A percentile compares a stretch with the other conserved stretches of the same genome.
Evolutionary conservation across 495 filamentous ascomycete species (phyloP).

Genomic region (Tetracladium setigerum): DNA sequence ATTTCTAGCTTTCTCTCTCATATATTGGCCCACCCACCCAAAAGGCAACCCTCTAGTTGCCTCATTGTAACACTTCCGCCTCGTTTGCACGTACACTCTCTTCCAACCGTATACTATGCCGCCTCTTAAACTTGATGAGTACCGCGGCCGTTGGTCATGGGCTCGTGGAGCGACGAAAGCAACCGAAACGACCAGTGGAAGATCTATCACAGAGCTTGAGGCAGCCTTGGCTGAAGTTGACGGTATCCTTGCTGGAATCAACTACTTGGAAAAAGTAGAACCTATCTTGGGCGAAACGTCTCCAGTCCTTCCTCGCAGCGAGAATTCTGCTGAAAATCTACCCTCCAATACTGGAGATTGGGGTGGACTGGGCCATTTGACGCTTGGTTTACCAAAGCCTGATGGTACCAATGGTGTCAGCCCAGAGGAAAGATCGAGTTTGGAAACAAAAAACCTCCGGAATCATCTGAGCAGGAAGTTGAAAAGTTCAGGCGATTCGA

Average conservation of each 20-base stretch:
- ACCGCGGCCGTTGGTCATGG: conserved; percentile 2
- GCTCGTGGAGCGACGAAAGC: conserved; percentile 10
- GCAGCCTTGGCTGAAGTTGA: conserved; percentile 9
- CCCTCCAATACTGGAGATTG: conserved; percentile 1
- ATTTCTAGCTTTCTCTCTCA: background rate
- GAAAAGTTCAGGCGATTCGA: background rate
- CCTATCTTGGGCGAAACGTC: background rate
- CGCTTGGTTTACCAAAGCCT: background rate
- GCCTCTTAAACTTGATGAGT: conserved; percentile 8
- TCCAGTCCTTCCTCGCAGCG: background rate
- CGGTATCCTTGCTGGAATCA: conserved; percentile 8
- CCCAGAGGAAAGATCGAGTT: background rate
- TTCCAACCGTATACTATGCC: background rate
- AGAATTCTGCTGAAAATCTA: background rate
- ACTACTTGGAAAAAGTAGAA: conserved; percentile 7
- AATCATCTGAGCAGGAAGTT: conserved; percentile 1
- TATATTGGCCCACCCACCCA: background rate
- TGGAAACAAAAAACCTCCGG: conserved; percentile 6
- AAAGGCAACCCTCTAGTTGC: conserved; percentile 4
- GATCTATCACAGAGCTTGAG: conserved; percentile 3
- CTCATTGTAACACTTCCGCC: background rate
- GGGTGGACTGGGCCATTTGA: conserved; percentile 6
- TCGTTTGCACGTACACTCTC: background rate
- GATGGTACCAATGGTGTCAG: background rate
- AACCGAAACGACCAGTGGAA: background rate